Base-by-base conservation (phyloP, 305 asterid species). In the Fraxinus greggii region DNA sequence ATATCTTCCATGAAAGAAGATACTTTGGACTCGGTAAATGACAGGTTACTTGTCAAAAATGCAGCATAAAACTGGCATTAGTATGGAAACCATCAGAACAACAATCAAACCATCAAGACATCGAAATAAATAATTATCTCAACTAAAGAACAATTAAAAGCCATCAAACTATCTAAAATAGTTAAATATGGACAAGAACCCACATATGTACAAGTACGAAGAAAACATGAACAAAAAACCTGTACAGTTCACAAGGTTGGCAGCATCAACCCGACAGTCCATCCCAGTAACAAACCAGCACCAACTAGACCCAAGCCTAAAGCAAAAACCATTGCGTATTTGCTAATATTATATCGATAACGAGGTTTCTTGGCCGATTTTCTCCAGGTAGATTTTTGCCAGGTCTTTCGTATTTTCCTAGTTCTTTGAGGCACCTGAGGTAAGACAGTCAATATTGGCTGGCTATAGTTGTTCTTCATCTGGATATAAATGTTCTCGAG, bases 241-340 rank as follows among this genome's bases (percentile, higher is more conserved):
- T 29, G 40, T 7, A 70, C 1, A 4, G 3, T 24, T 31, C 13
- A 70, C 40, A 29, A 90, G 35, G 90, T 87, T 3, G 94, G 93
- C 26, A 91, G 89, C 92, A 94, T 82, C 94, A 98, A 96, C 36
- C 98, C 97, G 0, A 90, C 83, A 1, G 95, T 89, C 95, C 97
- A 93, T 45, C 97, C 98, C 73, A 96, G 89, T 7, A 96, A 85
- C 76, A 96, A 89, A 31, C 99, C 99, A 10, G 97, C 99, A 45
- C 99, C 92, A 79, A 91, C 93, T 59, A 96, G 92, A 76, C 98
- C 92, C 93, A 95, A 85, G 51, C 98, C 98, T 72, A 94, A 70
- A 10, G 97, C 98, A 69, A 93, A 88, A 59, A 86, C 88, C 26
- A 91, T 83, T 1, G 96, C 93, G 38, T 86, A 93, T 79, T 77